A percentile compares a stretch with the other conserved stretches of the same genome.
Evolutionary conservation across 2,329 filamentous ascomycete genomes (phyloP).

Genomic region (Penicillium sp.): DNA sequence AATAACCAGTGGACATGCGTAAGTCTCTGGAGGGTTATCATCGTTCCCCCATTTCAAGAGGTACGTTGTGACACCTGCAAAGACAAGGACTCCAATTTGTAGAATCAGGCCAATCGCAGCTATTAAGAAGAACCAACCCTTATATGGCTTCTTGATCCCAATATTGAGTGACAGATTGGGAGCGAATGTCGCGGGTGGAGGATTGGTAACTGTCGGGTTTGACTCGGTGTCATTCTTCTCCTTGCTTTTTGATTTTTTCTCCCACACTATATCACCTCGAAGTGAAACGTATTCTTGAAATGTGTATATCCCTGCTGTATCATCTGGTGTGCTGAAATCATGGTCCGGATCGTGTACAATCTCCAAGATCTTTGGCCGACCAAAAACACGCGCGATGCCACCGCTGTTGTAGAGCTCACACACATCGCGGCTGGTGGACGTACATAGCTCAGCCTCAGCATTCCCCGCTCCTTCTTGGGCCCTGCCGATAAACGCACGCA

Average conservation of each 20-base stretch:
- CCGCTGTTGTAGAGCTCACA: conserved; percentile 43
- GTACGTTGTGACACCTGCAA: background rate
- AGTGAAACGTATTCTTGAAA: background rate
- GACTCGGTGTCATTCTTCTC: background rate
- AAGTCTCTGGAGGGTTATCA: background rate
- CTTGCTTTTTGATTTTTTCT: background rate
- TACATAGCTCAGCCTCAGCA: conserved; percentile 39
- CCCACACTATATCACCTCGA: too few species aligned
- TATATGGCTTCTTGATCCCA: background rate
- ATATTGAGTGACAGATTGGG: conserved; percentile 1
- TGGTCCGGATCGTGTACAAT: conserved; percentile 27
- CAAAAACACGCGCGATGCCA: conserved; percentile 22
- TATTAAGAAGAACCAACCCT: background rate
- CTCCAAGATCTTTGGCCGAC: conserved; percentile 14
- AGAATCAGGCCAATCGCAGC: background rate
- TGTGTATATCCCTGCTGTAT: conserved; percentile 6
- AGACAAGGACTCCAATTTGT: background rate
- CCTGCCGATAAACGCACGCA: conserved; percentile 42
- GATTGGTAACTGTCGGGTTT: background rate
- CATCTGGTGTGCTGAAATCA: conserved; percentile 1
- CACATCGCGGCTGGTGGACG: conserved; percentile 41
- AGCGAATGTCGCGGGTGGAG: background rate
- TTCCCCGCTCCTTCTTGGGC: conserved; percentile 34
- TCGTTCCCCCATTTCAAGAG: background rate
- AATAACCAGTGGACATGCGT: conserved; percentile 11